Conservation (phyloP, 2,329 filamentous ascomycete genomes). For the Fusarium praegraminearum region DNA sequence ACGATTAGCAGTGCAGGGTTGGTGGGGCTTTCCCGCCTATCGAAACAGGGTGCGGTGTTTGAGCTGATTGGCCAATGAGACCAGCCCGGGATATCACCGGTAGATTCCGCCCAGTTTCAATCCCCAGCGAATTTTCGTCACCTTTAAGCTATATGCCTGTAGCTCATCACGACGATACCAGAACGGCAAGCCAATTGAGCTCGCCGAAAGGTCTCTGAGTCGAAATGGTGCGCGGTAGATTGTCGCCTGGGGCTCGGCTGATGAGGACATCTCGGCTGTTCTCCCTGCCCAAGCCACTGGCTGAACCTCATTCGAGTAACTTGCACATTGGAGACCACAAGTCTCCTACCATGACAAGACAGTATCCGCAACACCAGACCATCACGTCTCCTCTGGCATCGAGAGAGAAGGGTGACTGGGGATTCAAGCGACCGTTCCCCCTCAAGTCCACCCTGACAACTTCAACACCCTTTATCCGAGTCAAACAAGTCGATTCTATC, state of each 20-base stretch:
- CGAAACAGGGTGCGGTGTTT: conserved; percentile 5
- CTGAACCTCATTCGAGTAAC: conserved; percentile 66
- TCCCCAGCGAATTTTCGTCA: conserved; percentile 50
- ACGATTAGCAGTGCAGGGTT: conserved; percentile 32
- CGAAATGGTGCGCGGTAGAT: conserved; percentile 51
- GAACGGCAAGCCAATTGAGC: conserved; percentile 50
- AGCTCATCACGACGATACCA: conserved; percentile 38
- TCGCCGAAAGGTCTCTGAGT: conserved; percentile 44
- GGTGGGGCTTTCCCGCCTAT: conserved; percentile 34
- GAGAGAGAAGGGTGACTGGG: conserved; percentile 86
- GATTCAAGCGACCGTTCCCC: conserved; percentile 87
- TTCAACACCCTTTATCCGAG: conserved; percentile 78
- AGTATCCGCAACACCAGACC: conserved; percentile 84
- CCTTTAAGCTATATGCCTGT: conserved; percentile 29
- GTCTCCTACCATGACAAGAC: conserved; percentile 68
- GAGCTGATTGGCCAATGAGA: conserved; percentile 37
- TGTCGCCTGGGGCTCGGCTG: conserved; percentile 75
- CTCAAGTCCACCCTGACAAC: conserved; percentile 78
- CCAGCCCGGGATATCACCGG: conserved; percentile 52
- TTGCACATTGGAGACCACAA: conserved; percentile 53
- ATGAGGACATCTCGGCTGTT: conserved; percentile 91
- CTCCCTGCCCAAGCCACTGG: conserved; percentile 82
- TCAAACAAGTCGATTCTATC: conserved; percentile 83
- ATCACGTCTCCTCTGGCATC: conserved; percentile 82
- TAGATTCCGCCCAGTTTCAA: conserved; percentile 43